Evolutionary conservation across 371 early-diverging fungal species (phyloP), one percentile per base, ranked within the genome.

Genomic region (Apophysomyces ossiformis): DNA sequence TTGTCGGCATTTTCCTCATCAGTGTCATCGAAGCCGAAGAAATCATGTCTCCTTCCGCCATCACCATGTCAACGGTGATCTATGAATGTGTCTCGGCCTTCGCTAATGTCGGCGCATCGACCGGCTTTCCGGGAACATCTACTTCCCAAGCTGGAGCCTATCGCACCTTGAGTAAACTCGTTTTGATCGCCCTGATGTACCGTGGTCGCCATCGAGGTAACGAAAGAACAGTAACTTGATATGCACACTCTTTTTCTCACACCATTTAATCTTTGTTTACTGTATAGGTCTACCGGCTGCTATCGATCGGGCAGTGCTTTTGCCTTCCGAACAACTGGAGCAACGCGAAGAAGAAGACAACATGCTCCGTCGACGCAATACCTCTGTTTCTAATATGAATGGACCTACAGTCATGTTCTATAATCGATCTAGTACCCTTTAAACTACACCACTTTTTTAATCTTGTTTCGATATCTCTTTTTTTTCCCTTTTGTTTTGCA

Each of bases 11-110:
- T 26, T 80, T 77, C 56, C 63, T 69, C 5, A 73, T 77, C 9
- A 69, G 73, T 59, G 69, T 45, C 70, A 70, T 75, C 12, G 76
- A 75, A 61, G 66, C 78, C 15, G 63, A 60, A 46, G 18, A 70
- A 4, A 77, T 77, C 61, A 75, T 80, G 81, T 60, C 69, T 2
- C 74, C 77, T 12, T 75, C 81, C 0, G 73, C 77, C 36, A 58
- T 80, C n/a, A 80, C 75, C 9, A 69, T 73, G 4, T 63, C 66
- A 5, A 70, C 76, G 7, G 73, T 80, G 11, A 75, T 80, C 54
- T 80, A 77, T 37, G 81, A 80, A 63, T 77, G 78, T 59, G 78
- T 77, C 13, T 77, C 78, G 57, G 77, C 78, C 1, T 80, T 77
- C 72, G 78, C 70, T 46, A 80, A 77, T 44, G 75, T 75, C 6